Evolutionary conservation across 768 basidiomycete genomes (phyloP), one percentile per base, ranked within the genome.

Genomic region (Pulveroboletus sp.): DNA sequence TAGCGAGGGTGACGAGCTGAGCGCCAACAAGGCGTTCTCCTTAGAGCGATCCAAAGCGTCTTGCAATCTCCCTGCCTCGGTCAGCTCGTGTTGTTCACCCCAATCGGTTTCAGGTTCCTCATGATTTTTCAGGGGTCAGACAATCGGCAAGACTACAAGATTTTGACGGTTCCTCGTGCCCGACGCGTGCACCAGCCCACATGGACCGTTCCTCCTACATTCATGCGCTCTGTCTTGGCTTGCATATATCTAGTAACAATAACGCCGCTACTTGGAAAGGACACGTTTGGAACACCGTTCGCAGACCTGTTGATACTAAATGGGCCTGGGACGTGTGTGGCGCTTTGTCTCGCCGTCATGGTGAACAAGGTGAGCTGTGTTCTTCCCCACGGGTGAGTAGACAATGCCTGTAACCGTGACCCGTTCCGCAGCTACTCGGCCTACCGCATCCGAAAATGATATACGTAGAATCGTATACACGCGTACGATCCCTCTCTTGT

Each of bases 401-500:
- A 36, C 7, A 41, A 50, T 18, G 35, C 43, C 30, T 15, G 24
- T 18, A 27, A 43, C 50, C 58, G 17, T 50, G 61, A 46, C 49
- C 42, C 50, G 18, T 30, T 40, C 46, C 49, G 47, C 65, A 96
- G 93, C 72, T 97, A 52, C 60, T 95, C 36, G 86, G 86, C 26
- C 66, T 93, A 32, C 73, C 75, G 18, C 78, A 84, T 1, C 87
- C 95, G 6, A 73, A 70, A 36, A 66, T 91, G 27, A 79, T 99
- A 45, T 99, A 96, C 64, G 76, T 97, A 36, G 96, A 98, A 68
- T 93, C 92, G 0, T 96, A 95, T 66, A 93, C 95, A 8, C 85
- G 95, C 6, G 92, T 94, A 2, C 74, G 71, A 17, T 76, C 78
- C 1, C 75, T 97, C 24, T 95, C 91, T 12, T 73, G 94, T 18